Evolutionary conservation across 441 rosid genomes (phyloP).

Genomic region (Erysimum cheiri): DNA sequence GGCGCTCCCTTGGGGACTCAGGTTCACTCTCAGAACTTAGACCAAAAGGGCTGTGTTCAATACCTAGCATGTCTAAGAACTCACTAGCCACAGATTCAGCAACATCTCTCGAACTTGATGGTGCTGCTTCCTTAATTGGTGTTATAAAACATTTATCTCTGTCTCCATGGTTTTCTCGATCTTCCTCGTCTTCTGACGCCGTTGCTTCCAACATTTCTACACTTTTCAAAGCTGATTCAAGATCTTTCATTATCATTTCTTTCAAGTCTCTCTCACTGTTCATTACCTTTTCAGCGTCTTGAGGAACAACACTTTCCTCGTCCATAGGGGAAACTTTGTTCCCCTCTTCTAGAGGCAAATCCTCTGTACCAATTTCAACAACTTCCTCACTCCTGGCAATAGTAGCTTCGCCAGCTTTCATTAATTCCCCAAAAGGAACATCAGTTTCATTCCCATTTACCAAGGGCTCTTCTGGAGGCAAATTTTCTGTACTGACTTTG

Average conservation of each 20-base stretch:
- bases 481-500: conserved; percentile 20
- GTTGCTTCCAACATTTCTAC: conserved; percentile 64
- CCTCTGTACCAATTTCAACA: conserved; percentile 34
- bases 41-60: conserved; percentile 76
- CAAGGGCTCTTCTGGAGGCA: conserved; percentile 34
- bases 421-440: conserved; percentile 18
- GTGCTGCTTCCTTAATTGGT: conserved; percentile 45
- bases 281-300: conserved; percentile 40
- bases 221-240: conserved; percentile 71
- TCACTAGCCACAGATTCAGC: conserved; percentile 78
- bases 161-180: conserved; percentile 49
- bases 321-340: conserved; percentile 41
- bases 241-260: conserved; percentile 73
- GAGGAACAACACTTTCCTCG: conserved; percentile 31
- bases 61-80: conserved; percentile 84
- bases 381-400: conserved; percentile 17
- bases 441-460: conserved; percentile 36
- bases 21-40: conserved; percentile 81
- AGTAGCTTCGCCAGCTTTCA: conserved; percentile 17
- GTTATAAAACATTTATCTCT: conserved; percentile 43
- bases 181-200: conserved; percentile 60
- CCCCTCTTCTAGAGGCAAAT: conserved; percentile 32
- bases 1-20: conserved; percentile 93
- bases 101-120: conserved; percentile 59
- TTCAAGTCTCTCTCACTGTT: conserved; percentile 53